phyloP scores from a whole-genome alignment of 2,329 filamentous ascomycete species.

The Colletotrichum echinochloae region DNA sequence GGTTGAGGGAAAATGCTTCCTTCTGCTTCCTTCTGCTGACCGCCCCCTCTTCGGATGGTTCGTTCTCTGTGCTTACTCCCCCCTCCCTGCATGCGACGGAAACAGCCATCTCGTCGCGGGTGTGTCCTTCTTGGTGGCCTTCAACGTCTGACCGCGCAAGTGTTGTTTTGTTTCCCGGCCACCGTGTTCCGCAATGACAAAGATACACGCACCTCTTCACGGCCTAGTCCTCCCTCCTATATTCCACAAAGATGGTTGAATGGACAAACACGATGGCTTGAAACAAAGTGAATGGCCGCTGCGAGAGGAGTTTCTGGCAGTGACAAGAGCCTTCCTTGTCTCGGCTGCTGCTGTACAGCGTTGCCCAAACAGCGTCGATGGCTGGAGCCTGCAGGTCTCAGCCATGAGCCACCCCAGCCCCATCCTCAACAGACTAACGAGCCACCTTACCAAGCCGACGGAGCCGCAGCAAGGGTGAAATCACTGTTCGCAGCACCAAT shows the following conservation, averaged over 20 bases:
- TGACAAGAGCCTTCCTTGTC: not conserved
- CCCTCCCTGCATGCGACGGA: conserved; percentile 1
- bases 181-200: not conserved
- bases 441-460: conserved; percentile 9
- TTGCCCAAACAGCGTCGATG: not conserved
- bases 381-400: conserved; percentile 30
- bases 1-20: not conserved
- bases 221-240: not conserved
- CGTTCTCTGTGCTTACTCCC: not conserved
- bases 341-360: not conserved
- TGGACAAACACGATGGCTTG: not conserved
- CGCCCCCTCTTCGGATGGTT: not conserved
- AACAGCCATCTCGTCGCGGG: conserved; percentile 19
- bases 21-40: conserved; percentile 13
- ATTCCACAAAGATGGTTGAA: not conserved
- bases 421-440: not conserved
- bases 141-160: conserved; percentile 29
- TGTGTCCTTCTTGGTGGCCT: conserved; percentile 13
- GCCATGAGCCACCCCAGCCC: conserved; percentile 24
- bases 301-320: not conserved
- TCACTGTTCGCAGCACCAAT: conserved; percentile 23
- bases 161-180: not conserved
- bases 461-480: conserved; percentile 35
- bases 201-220: not conserved
- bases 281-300: not conserved